Base-by-base conservation (phyloP, 108 stramenopile species). In the Cylindrotheca closterium region DNA sequence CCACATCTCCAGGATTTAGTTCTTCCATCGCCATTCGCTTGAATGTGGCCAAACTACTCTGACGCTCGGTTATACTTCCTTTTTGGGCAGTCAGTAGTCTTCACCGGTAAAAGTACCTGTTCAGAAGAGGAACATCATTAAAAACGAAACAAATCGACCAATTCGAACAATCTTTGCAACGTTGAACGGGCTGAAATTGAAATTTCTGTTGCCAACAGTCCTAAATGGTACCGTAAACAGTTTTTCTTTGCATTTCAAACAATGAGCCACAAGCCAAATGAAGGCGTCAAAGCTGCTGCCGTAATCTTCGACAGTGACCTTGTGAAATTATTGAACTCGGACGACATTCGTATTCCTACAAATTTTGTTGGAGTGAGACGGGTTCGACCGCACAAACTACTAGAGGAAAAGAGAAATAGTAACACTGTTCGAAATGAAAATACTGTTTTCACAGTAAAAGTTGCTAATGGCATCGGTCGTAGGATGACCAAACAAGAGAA, bases 401-500 rank as follows among this genome's bases (percentile, higher is more conserved):
- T 42, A 15, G 37, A 42, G 15, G 37, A 42, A 42, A 42, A 42
- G 37, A 42, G 37, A 23, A 47, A 50, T 1, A 42, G 19, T 23
- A 55, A 49, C 2, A 57, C 57, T 21, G 32, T 46, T 25, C 37
- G 52, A 5, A 47, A 28, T 0, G 48, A 65, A 2, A 54, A 34
- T 48, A 61, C 81, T 10, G 65, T 72, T 7, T 92, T 64, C 68
- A 79, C 73, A 64, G 59, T 92, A 1, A 78, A 58, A 0, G 74
- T 82, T 47, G 63, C 73, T 15, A 70, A 79, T 66, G 87, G 87
- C 22, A 67, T 53, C 21, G 85, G 81, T 45, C 80, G 85, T 45
- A 82, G 91, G 31, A 89, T 89, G 91, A 87, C 84, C 5, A 75
- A 55, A n/a, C 61, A 75, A 59, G 88, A 93, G 65, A 93, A 89